Evolutionary conservation across 495 filamentous ascomycete genomes (phyloP).

Genomic region (Podospora tetraspora): DNA sequence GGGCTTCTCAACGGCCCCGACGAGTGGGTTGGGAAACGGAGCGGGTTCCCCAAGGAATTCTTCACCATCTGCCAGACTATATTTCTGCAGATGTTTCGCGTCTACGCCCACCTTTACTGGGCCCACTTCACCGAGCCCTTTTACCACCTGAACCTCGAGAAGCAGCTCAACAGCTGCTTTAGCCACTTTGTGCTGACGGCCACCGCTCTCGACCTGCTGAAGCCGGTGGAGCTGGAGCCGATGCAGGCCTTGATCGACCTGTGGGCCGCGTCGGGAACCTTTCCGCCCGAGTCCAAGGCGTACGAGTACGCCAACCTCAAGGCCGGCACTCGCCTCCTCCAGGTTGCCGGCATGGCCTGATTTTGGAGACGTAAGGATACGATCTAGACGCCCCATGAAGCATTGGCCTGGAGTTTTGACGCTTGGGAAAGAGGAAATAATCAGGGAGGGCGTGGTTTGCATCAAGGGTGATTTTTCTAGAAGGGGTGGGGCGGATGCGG

Average conservation of each 20-base stretch:
- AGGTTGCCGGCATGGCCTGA: constrained; percentile 37
- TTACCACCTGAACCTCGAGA: constrained; percentile 76
- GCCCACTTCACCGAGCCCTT: constrained; percentile 76
- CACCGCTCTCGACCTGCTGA: constrained; percentile 74
- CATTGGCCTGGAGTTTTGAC: constrained; percentile 8
- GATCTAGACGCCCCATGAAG: not conserved
- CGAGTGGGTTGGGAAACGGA: constrained; percentile 78
- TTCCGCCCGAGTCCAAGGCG: constrained; percentile 64
- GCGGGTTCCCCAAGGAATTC: constrained; percentile 82
- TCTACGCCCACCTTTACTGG: constrained; percentile 88
- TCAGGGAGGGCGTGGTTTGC: not conserved
- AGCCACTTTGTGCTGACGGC: constrained; percentile 88
- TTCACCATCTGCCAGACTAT: constrained; percentile 82
- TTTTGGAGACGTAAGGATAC: not conserved
- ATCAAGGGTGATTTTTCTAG: constrained; percentile 2
- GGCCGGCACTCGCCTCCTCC: constrained; percentile 38
- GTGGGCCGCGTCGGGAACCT: constrained; percentile 77
- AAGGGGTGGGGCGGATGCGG: constrained; percentile 6
- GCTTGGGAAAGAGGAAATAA: not conserved
- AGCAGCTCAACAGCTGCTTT: constrained; percentile 91
- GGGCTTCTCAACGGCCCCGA: constrained; percentile 56
- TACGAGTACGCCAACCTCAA: constrained; percentile 52
- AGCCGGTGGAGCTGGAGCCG: constrained; percentile 80
- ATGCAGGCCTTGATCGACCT: constrained; percentile 90
- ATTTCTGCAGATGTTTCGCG: constrained; percentile 95